Conservation (phyloP, 2,329 filamentous ascomycete species). For the Xylaria sp. region DNA sequence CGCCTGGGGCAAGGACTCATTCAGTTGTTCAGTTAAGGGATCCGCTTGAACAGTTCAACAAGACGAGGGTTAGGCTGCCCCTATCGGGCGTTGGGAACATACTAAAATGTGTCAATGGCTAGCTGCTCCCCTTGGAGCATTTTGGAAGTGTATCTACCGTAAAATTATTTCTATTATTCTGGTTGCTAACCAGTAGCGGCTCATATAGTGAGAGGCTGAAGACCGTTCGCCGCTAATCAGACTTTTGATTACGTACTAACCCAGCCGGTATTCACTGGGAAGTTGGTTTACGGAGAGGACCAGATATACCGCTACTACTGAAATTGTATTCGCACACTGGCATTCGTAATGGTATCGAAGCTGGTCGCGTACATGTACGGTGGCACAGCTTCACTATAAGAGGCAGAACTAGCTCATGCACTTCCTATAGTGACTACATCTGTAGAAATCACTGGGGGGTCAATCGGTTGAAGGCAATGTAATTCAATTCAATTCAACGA, state of each 20-base stretch:
- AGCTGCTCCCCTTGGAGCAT: not conserved
- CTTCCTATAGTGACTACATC: too few relatives aligned
- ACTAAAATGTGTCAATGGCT: not conserved
- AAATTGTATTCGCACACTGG: not conserved
- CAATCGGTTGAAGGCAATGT: too few relatives aligned
- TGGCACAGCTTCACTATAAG: too few relatives aligned
- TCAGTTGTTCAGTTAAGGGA: not conserved
- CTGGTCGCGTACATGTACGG: too few relatives aligned
- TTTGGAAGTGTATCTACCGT: not conserved
- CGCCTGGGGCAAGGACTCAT: not conserved
- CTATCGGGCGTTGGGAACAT: not conserved
- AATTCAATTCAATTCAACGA: too few relatives aligned
- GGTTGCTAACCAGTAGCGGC: not conserved
- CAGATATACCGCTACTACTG: not conserved
- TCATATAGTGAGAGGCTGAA: not conserved
- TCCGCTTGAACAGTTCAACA: not conserved
- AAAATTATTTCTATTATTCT: not conserved
- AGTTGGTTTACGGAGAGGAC: not conserved
- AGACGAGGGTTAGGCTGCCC: not conserved
- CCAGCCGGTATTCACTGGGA: not conserved
- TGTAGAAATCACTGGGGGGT: too few relatives aligned
- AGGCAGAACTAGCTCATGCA: too few relatives aligned
- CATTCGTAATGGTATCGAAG: too few relatives aligned
- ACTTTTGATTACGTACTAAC: not conserved
- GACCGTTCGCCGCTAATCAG: too few relatives aligned